These are phyloP conservation scores for Annulohypoxylon bovei DNA, from an alignment of 495 filamentous ascomycete genomes.

Conservation along the genomic window DNA sequence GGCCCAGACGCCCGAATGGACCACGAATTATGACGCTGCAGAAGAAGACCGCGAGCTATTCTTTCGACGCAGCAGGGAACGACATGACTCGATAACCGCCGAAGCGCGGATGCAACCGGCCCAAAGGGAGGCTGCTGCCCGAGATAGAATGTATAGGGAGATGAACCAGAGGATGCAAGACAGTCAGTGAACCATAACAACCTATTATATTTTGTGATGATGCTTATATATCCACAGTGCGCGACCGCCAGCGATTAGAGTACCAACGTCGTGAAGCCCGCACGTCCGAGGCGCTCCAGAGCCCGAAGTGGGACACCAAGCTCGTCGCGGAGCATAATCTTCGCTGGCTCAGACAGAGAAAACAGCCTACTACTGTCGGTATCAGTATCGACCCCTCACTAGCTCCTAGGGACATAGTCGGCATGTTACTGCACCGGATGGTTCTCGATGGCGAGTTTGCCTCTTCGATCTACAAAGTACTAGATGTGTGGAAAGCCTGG, in stretches of 20 bases:
- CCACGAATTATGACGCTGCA: conserved; percentile 53
- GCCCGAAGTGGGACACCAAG: conserved; percentile 63
- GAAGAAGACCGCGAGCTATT: conserved; percentile 53
- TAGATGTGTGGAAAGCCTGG: conserved; percentile 68
- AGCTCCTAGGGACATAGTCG: conserved; percentile 54
- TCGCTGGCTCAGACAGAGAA: conserved; percentile 54
- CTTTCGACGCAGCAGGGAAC: conserved; percentile 50
- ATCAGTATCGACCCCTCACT: conserved; percentile 31
- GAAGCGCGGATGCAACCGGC: conserved; percentile 59
- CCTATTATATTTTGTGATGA: conserved; percentile 2
- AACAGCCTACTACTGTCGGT: conserved; percentile 1
- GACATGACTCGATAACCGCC: conserved; percentile 51
- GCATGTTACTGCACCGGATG: conserved; percentile 64
- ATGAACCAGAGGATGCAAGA: conserved; percentile 52
- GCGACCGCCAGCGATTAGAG: conserved; percentile 47
- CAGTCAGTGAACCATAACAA: conserved; percentile 44
- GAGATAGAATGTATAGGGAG: conserved; percentile 50
- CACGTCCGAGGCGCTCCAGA: conserved; percentile 64
- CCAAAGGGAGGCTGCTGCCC: conserved; percentile 55
- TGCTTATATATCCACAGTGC: conserved; percentile 42
- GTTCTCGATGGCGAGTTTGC: conserved; percentile 60
- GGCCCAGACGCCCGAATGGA: conserved; percentile 66
- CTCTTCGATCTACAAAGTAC: conserved; percentile 55
- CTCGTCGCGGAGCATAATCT: conserved; percentile 62
- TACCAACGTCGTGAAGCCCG: conserved; percentile 56